phyloP scores from a whole-genome alignment of 169 alveolate genomes.

The Eimeria brunetti region DNA sequence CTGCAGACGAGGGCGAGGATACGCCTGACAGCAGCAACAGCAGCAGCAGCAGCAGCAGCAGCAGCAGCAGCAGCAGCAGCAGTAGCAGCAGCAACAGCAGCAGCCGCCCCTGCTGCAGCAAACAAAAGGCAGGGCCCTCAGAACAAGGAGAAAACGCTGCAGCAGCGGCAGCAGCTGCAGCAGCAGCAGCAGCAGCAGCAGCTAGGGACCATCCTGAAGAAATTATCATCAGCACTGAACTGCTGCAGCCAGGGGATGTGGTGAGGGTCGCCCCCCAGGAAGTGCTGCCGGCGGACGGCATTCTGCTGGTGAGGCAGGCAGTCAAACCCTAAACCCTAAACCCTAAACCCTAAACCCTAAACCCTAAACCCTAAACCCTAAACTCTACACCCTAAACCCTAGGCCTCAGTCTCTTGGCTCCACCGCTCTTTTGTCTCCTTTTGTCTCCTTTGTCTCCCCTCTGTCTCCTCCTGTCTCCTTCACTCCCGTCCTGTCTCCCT shows the following conservation, averaged over 20 bases:
- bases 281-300: slow-evolving; percentile 76
- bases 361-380: neutral
- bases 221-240: slow-evolving; percentile 41
- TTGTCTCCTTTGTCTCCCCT: no score
- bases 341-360: slow-evolving; percentile 8
- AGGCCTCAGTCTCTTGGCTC: neutral
- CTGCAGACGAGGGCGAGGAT: slow-evolving; percentile 17
- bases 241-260: slow-evolving; percentile 71
- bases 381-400: neutral
- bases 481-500: no score
- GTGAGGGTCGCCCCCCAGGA: slow-evolving; percentile 64
- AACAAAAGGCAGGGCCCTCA: neutral
- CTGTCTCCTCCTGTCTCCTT: no score
- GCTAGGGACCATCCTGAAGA: neutral
- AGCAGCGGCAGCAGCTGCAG: neutral
- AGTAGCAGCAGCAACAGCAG: neutral
- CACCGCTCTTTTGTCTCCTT: no score
- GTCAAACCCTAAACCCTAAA: neutral
- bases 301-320: slow-evolving; percentile 45
- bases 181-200: neutral
- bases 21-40: neutral
- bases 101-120: neutral
- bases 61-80: neutral
- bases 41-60: neutral
- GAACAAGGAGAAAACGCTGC: neutral